phyloP scores from a whole-genome alignment of 1,139 yeast genomes.

The Chernovozyma aurita region DNA sequence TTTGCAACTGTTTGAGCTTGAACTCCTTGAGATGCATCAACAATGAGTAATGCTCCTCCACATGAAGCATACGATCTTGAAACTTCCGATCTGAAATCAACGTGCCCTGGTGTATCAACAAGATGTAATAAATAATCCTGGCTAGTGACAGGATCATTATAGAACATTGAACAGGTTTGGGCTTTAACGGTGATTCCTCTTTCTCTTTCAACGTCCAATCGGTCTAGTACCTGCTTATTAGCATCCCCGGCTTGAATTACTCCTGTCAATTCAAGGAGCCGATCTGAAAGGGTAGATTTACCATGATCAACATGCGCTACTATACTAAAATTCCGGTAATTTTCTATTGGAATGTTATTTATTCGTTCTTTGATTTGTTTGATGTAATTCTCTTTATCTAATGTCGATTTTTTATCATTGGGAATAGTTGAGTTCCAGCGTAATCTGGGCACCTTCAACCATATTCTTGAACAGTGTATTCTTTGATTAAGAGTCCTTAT shows the following conservation, averaged over 20 bases:
- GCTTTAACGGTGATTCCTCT: conserved; percentile 97
- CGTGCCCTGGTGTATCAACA: conserved; percentile 98
- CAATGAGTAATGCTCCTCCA: conserved; percentile 86
- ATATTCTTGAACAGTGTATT: background rate
- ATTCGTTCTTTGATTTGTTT: conserved; percentile 51
- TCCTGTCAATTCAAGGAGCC: conserved; percentile 82
- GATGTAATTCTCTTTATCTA: conserved; percentile 29
- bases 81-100: conserved; percentile 92
- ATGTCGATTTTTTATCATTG: conserved; percentile 21
- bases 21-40: conserved; percentile 94
- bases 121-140: conserved; percentile 79
- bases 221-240: conserved; percentile 86
- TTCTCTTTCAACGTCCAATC: conserved; percentile 89
- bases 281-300: conserved; percentile 84
- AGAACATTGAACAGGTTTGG: conserved; percentile 92
- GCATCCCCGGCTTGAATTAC: conserved; percentile 72
- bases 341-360: conserved; percentile 68
- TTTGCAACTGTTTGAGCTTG: conserved; percentile 98
- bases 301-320: conserved; percentile 99
- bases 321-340: conserved; percentile 86
- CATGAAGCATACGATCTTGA: conserved; percentile 92
- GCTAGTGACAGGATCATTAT: conserved; percentile 51
- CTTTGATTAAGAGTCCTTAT: background rate
- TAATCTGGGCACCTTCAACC: background rate
- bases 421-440: background rate